Percentiles rank a stretch among this genome's conserved stretches.
Conservation (phyloP, 768 basidiomycete species). For the Podaxis carcinomalis region DNA sequence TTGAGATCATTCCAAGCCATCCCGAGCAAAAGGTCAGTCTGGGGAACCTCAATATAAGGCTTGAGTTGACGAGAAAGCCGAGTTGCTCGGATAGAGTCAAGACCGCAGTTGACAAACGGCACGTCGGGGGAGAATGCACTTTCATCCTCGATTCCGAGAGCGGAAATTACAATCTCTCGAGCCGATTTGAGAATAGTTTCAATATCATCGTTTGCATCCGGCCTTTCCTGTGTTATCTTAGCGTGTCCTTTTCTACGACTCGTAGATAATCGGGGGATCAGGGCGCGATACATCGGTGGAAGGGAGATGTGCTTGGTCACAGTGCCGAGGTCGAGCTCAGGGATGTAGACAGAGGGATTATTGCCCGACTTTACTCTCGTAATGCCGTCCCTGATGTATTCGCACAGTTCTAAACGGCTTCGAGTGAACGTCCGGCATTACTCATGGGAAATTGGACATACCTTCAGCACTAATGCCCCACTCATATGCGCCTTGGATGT, state of each 20-base stretch:
- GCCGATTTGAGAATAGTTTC: slow-evolving; percentile 14
- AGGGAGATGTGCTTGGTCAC: slow-evolving; percentile 21
- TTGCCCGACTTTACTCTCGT: slow-evolving; percentile 19
- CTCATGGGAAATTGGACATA: background rate
- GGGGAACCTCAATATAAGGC: slow-evolving; percentile 25
- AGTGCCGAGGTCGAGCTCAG: slow-evolving; percentile 27
- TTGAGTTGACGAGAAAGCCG: slow-evolving; percentile 30
- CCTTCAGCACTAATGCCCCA: slow-evolving; percentile 17
- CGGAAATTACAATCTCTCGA: background rate
- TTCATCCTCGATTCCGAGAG: slow-evolving; percentile 23
- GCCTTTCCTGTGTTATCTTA: background rate
- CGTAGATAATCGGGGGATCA: slow-evolving; percentile 9
- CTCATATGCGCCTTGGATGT: slow-evolving; percentile 11
- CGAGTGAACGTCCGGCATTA: background rate
- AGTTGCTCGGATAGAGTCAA: slow-evolving; percentile 37
- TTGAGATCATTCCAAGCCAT: slow-evolving; percentile 25
- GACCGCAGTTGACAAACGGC: slow-evolving; percentile 37
- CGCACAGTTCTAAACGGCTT: slow-evolving; percentile 20
- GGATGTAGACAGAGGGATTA: slow-evolving; percentile 24
- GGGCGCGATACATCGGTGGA: slow-evolving; percentile 14
- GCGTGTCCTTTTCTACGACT: background rate
- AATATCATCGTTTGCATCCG: slow-evolving; percentile 9
- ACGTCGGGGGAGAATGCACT: slow-evolving; percentile 31
- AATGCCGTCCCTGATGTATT: slow-evolving; percentile 29
- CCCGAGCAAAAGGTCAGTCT: slow-evolving; percentile 32